Conservation (phyloP, 495 filamentous ascomycete species). For the Penicillium cinerascens region DNA sequence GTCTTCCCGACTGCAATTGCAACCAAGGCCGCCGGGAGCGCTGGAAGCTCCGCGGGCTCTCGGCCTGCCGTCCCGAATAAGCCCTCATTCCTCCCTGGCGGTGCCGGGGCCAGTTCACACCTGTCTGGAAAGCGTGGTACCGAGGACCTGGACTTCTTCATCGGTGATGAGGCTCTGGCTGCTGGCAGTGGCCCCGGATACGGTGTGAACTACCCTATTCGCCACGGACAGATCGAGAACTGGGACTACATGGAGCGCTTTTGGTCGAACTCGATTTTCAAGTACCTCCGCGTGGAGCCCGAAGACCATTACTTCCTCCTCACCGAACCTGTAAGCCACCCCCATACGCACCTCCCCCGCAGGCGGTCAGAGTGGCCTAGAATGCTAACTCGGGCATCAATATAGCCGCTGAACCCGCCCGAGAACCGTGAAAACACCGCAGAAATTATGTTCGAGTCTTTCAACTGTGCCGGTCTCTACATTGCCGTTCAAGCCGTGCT, state of each 20-base stretch:
- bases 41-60: conserved; percentile 74
- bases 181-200: conserved; percentile 87
- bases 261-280: conserved; percentile 99
- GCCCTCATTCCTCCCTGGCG: conserved; percentile 90
- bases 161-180: conserved; percentile 90
- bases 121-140: conserved; percentile 90
- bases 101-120: conserved; percentile 75
- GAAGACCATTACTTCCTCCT: conserved; percentile 98
- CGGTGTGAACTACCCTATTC: conserved; percentile 92
- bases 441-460: conserved; percentile 99
- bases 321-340: conserved; percentile 77
- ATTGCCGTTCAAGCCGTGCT: conserved; percentile 98
- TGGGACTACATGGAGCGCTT: conserved; percentile 99
- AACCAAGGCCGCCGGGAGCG: conserved; percentile 75
- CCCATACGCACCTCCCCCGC: conserved; percentile 1
- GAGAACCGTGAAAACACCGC: conserved; percentile 99
- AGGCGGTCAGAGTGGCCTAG: conserved; percentile 6
- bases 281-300: conserved; percentile 95
- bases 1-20: conserved; percentile 99
- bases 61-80: conserved; percentile 89
- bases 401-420: conserved; percentile 89
- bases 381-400: conserved; percentile 11
- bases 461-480: conserved; percentile 98
- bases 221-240: conserved; percentile 97
- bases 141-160: conserved; percentile 97